Evolutionary conservation across 1,284 basidiomycete species (phyloP).

Genomic region (Leccinum cinnamomeum): DNA sequence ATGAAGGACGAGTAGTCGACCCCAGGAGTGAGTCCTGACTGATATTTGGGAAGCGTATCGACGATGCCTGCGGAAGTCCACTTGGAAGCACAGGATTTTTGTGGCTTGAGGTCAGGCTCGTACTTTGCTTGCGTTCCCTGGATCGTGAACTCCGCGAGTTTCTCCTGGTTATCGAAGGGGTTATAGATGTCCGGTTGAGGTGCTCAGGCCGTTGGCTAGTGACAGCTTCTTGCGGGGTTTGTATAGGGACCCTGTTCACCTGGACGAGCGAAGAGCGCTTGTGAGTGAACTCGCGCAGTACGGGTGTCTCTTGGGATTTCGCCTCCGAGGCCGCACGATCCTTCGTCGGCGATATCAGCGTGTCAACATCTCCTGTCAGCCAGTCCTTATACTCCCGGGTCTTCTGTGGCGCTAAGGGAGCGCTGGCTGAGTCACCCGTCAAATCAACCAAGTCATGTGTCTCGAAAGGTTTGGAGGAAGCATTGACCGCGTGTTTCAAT

Average conservation of each 20-base stretch:
- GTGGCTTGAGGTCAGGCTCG: slow-evolving; percentile 7
- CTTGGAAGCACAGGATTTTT: slow-evolving; percentile 17
- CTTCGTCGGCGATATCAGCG: slow-evolving; percentile 23
- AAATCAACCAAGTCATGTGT: slow-evolving; percentile 25
- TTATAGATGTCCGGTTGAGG: slow-evolving; percentile 20
- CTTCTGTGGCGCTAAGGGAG: slow-evolving; percentile 16
- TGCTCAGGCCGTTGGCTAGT: slow-evolving; percentile 39
- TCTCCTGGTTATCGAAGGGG: slow-evolving; percentile 26
- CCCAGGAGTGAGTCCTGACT: slow-evolving; percentile 7
- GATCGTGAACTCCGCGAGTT: slow-evolving; percentile 31
- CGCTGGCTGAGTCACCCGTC: slow-evolving; percentile 9
- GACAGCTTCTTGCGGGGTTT: slow-evolving; percentile 48
- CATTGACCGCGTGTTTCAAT: slow-evolving; percentile 19
- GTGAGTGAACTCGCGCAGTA: slow-evolving; percentile 65
- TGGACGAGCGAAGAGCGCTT: slow-evolving; percentile 69
- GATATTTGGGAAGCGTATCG: slow-evolving; percentile 13
- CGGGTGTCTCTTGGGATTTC: slow-evolving; percentile 37
- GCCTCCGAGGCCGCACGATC: slow-evolving; percentile 16
- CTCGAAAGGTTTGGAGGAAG: slow-evolving; percentile 20
- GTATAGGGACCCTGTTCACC: slow-evolving; percentile 46
- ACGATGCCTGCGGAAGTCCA: slow-evolving; percentile 13
- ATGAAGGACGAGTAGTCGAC: slow-evolving; percentile 11
- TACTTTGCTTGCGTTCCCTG: slow-evolving; percentile 26
- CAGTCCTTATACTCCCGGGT: slow-evolving; percentile 53
- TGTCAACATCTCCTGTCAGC: slow-evolving; percentile 65